phyloP scores from a whole-genome alignment of 2,329 filamentous ascomycete genomes.

The Alternaria conjuncta region DNA sequence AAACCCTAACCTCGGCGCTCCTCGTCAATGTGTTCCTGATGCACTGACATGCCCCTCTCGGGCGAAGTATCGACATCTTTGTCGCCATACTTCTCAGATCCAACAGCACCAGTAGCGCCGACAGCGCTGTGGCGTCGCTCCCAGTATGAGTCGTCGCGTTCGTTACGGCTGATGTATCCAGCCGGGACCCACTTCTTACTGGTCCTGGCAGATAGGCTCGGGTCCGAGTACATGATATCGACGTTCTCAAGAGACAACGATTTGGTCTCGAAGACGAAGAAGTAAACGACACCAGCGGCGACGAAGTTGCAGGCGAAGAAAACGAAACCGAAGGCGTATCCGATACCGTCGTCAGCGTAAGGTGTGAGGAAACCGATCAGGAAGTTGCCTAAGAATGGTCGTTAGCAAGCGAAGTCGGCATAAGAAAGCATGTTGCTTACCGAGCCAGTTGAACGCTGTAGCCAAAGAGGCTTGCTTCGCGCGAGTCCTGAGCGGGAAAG shows the following conservation, averaged over 20 bases:
- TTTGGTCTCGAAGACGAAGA: conserved; percentile 47
- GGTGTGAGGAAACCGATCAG: conserved; percentile 46
- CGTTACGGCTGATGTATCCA: conserved; percentile 39
- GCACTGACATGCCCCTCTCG: conserved; percentile 28
- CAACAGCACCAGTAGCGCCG: conserved; percentile 12
- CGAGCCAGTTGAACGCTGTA: conserved; percentile 44
- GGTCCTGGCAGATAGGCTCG: conserved; percentile 31
- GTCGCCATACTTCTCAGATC: conserved; percentile 24
- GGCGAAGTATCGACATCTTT: conserved; percentile 28
- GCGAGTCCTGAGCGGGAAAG: conserved; percentile 40
- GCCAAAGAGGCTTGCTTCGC: conserved; percentile 45
- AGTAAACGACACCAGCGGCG: conserved; percentile 39
- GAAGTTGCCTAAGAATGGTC: conserved; percentile 42
- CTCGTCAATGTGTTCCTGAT: conserved; percentile 25
- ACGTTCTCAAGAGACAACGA: conserved; percentile 44
- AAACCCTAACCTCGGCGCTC: not conserved
- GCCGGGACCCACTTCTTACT: conserved; percentile 45
- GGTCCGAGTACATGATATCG: conserved; percentile 45
- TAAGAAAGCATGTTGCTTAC: conserved; percentile 6
- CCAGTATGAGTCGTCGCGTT: conserved; percentile 39
- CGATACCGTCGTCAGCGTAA: conserved; percentile 41
- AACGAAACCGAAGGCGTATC: conserved; percentile 45
- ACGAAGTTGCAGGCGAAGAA: conserved; percentile 46
- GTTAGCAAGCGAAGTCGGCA: conserved; percentile 22
- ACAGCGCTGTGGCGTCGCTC: conserved; percentile 29